Percentiles rank a stretch among this genome's conserved stretches.
Evolutionary conservation across 2,329 filamentous ascomycete species (phyloP).

Genomic region (Periconia digitata): DNA sequence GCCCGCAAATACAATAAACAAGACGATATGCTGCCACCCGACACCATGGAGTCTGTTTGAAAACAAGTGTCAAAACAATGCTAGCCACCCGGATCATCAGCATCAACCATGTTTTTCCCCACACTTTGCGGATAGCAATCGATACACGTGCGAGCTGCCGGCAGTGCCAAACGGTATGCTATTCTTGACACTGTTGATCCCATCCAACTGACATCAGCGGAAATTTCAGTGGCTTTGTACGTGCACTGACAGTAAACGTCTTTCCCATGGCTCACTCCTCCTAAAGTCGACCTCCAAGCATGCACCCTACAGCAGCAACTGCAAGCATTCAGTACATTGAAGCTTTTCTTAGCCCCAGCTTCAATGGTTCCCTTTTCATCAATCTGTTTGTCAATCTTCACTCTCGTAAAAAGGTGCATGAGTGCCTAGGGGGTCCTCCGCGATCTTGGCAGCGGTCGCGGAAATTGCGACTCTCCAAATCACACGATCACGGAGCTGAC

Average conservation of each 20-base stretch:
- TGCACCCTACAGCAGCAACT: neutral
- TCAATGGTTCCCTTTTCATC: too few relatives aligned
- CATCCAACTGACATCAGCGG: slow-evolving; percentile 6
- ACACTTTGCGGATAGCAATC: slow-evolving; percentile 7
- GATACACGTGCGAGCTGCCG: slow-evolving; percentile 5
- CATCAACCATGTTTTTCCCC: slow-evolving; percentile 4
- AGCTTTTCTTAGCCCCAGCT: too few relatives aligned
- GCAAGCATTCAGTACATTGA: neutral
- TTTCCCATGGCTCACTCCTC: too few relatives aligned
- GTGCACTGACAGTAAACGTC: too few relatives aligned
- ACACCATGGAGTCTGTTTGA: slow-evolving; percentile 32
- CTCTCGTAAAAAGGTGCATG: neutral
- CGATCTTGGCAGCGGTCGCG: neutral
- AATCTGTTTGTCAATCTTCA: too few relatives aligned
- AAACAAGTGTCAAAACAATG: too few relatives aligned
- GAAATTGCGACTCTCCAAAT: neutral
- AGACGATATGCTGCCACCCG: slow-evolving; percentile 32
- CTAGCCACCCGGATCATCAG: neutral
- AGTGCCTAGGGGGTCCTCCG: neutral
- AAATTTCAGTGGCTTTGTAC: slow-evolving; percentile 27
- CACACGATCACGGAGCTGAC: too few relatives aligned
- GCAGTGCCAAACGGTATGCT: neutral
- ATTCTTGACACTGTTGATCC: neutral
- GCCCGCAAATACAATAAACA: neutral
- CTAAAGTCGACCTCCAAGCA: neutral